Base-by-base conservation (phyloP, 768 basidiomycete species). In the Basidioascus undulatus region DNA sequence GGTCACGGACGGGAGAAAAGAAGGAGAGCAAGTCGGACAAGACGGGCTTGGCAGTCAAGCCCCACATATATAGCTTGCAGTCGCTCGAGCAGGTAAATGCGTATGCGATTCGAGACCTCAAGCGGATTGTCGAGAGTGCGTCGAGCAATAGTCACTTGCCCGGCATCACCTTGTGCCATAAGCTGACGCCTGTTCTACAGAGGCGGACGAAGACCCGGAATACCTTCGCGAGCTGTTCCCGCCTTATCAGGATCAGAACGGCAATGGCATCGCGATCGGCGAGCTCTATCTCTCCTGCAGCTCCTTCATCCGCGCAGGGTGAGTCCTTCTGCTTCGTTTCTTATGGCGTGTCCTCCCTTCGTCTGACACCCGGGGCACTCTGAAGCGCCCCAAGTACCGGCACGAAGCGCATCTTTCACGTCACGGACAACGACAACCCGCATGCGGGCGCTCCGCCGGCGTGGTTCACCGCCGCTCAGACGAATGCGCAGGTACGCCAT, bases 261-360 rank as follows among this genome's bases (percentile, higher is more conserved):
- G 32, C 2, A 15, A 42, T 11, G 41, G 68, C 40, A 67, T 79
- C 18, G 70, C 84, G 0, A 72, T 87, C 59, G 81, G 81, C 15
- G 82, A 86, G 47, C 78, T 87, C 0, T 79, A 96, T 55, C 81
- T 74, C 0, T 78, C 76, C 47, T 84, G 83, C 50, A 87, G 83
- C 47, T 78, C 76, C 71, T 67, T 84, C 16, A 63, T 96, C 40
- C 74, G 84, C 19, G 79, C 84, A 51, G 75, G 78, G 89, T 92
- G 45, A 44, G 68, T 50, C 25, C 15, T n/a, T n/a, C n/a, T n/a
- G n/a, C 19, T 16, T 23, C 4, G 18, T 20, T 16, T 18, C 19
- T 19, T 9, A 4, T 6, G 20, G 13, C 30, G 19, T n/a, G 18
- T n/a, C 13, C 32, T 15, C 19, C 28, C 5, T 18, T 39, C n/a